Conservation (phyloP, 2,329 filamentous ascomycete genomes). For the Scedosporium apiospermum region DNA sequence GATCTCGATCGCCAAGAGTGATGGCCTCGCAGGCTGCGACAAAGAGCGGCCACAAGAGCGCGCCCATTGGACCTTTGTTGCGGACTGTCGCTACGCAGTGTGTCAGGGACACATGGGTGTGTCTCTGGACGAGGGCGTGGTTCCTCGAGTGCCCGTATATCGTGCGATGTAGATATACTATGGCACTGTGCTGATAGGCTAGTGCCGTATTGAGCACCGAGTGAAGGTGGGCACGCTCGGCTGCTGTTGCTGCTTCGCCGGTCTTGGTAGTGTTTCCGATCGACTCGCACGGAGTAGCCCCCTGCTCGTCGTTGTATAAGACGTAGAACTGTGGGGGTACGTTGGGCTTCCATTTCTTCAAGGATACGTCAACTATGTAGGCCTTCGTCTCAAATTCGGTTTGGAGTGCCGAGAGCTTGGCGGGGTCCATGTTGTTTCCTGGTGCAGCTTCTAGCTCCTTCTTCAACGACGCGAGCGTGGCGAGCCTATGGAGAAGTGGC, state of each 20-base stretch:
- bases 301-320: slow-evolving; percentile 10
- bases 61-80: slow-evolving; percentile 51
- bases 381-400: slow-evolving; percentile 42
- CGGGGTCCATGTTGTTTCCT: slow-evolving; percentile 24
- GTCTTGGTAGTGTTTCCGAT: neutral
- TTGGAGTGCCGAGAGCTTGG: slow-evolving; percentile 36
- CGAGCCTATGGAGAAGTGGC: slow-evolving; percentile 54
- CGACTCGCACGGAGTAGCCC: neutral
- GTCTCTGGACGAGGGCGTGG: slow-evolving; percentile 42
- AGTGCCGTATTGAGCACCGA: slow-evolving; percentile 50
- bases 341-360: slow-evolving; percentile 45
- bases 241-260: neutral
- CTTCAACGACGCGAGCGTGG: slow-evolving; percentile 44
- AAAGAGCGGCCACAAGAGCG: slow-evolving; percentile 58
- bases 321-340: slow-evolving; percentile 30
- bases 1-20: slow-evolving; percentile 35
- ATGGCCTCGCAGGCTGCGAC: slow-evolving; percentile 52
- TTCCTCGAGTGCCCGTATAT: slow-evolving; percentile 37
- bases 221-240: slow-evolving; percentile 34
- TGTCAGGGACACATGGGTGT: slow-evolving; percentile 37
- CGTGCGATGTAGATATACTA: slow-evolving; percentile 48
- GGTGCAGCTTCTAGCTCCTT: slow-evolving; percentile 38
- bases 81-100: slow-evolving; percentile 47
- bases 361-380: slow-evolving; percentile 43
- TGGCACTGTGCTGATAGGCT: slow-evolving; percentile 48